Evolutionary conservation across 2,329 filamentous ascomycete genomes (phyloP).

Genomic region (Ambrosiella beaveri): DNA sequence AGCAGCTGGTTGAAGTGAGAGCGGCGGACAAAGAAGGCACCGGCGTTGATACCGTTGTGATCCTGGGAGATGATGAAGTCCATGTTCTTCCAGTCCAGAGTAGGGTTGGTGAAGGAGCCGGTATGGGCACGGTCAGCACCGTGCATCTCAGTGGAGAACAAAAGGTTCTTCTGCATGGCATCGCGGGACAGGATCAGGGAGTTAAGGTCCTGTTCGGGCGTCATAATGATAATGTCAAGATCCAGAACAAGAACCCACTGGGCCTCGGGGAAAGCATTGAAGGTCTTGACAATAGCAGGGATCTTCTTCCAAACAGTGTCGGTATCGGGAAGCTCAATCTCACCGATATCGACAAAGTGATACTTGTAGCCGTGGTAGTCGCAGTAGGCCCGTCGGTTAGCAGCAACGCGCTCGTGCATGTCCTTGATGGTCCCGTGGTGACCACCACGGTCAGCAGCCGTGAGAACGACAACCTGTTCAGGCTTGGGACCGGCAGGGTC

Average conservation of each 20-base stretch:
- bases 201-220: constrained; percentile 9
- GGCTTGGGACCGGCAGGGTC: constrained; percentile 10
- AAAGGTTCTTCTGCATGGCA: constrained; percentile 10
- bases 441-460: constrained; percentile 11
- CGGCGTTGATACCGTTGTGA: constrained; percentile 13
- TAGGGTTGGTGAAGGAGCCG: constrained; percentile 7
- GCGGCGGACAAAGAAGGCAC: constrained; percentile 11
- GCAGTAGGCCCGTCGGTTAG: constrained; percentile 12
- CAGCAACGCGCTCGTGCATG: constrained; percentile 11
- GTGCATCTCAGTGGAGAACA: constrained; percentile 9
- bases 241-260: constrained; percentile 12
- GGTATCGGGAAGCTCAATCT: constrained; percentile 11
- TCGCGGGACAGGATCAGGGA: constrained; percentile 12
- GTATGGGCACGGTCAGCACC: constrained; percentile 5
- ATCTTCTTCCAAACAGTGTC: constrained; percentile 13
- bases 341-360: constrained; percentile 12
- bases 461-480: constrained; percentile 10
- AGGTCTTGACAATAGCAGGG: constrained; percentile 12
- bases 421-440: constrained; percentile 11
- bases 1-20: constrained; percentile 10
- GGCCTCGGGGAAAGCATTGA: constrained; percentile 12
- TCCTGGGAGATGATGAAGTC: constrained; percentile 12
- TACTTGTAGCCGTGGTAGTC: constrained; percentile 13
- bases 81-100: constrained; percentile 12
- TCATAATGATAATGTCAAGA: constrained; percentile 13